Base-by-base conservation (phyloP, 1,284 basidiomycete species). In the Puccinia coronata region DNA sequence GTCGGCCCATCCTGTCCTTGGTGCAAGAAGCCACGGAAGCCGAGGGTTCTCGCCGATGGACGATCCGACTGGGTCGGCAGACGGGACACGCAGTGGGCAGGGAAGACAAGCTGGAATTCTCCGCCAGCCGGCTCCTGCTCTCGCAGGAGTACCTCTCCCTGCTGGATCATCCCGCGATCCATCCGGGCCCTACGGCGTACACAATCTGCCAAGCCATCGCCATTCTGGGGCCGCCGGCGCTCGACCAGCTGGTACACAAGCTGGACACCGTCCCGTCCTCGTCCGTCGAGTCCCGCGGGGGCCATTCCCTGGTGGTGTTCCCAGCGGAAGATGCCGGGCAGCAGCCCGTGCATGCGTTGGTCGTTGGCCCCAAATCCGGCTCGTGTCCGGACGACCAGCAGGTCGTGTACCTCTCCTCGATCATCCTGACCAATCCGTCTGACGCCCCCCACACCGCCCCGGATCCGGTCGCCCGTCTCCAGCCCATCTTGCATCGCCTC, bases 311-410 rank as follows among this genome's bases (percentile, higher is more conserved):
- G 11, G 2, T 76, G 25, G 73, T 76, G n/a, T 63, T 76, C 41
- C 73, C 73, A 6, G n/a, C 57, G 1, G 55, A 41, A 16, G 57
- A 47, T 23, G 34, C 9, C 34, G 9, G 6, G 6, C 39, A 34
- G 16, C 23, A 6, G 2, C 73, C 73, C 11, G 59, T 63, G 8
- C 73, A 76, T 49, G 73, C 39, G n/a, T 63, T 76, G 34, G 23
- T 76, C n/a, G 57, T 63, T 28, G 73, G 73, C 14, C 59, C 73
- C 1, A 59, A 76, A 9, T 63, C 73, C 1, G 59, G 41, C 12
- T 63, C 73, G 2, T 76, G 73, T 76, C 73, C 73, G 2, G 43
- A 47, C 23, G 73, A 36, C 43, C 28, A 76, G 18, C 57, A 51
- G 31, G 25, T 76, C 25, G 47, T 76, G 34, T 76, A 76, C 43